A percentile compares a stretch with the other conserved stretches of the same genome.
Evolutionary conservation across 2,329 filamentous ascomycete genomes (phyloP).

Genomic region (Neofusicoccum ribis): DNA sequence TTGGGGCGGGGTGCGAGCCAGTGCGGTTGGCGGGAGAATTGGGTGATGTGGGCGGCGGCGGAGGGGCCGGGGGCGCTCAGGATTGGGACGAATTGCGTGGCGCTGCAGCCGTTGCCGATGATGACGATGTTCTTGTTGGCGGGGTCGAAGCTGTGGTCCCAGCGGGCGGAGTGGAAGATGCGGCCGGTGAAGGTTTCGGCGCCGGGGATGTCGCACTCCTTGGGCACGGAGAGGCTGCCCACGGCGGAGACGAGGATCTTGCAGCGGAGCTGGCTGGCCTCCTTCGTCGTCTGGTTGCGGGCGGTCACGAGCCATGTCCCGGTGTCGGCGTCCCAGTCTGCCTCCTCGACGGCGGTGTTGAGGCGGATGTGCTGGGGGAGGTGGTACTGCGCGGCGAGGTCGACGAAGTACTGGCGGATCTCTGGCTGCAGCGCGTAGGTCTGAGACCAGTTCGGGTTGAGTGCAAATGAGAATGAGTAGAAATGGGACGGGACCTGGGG

Average conservation of each 20-base stretch:
- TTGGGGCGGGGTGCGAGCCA: constrained; percentile 50
- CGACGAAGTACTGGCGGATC: constrained; percentile 56
- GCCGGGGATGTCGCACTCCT: constrained; percentile 44
- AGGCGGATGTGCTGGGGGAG: constrained; percentile 45
- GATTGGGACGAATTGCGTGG: constrained; percentile 51
- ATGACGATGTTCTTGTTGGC: constrained; percentile 35
- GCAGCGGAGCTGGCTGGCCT: constrained; percentile 25
- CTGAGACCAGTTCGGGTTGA: constrained; percentile 60
- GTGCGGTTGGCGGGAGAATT: constrained; percentile 54
- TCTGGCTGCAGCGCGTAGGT: constrained; percentile 58
- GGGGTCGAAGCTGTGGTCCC: constrained; percentile 55
- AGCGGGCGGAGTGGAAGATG: constrained; percentile 34
- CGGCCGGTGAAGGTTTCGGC: constrained; percentile 46
- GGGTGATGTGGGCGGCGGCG: constrained; percentile 43
- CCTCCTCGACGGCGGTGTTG: constrained; percentile 40
- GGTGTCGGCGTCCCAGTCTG: constrained; percentile 46
- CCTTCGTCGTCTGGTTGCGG: constrained; percentile 27
- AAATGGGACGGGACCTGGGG: constrained; percentile 44
- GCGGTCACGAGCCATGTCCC: constrained; percentile 41
- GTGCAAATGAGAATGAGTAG: constrained; percentile 63
- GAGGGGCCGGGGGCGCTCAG: constrained; percentile 31
- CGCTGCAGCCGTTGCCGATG: constrained; percentile 48
- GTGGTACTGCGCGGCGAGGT: constrained; percentile 31
- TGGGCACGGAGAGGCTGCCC: constrained; percentile 32
- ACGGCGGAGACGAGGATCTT: constrained; percentile 33